Conservation (phyloP, 208 protist species). For the Herpetomonas samuelpessoai region DNA sequence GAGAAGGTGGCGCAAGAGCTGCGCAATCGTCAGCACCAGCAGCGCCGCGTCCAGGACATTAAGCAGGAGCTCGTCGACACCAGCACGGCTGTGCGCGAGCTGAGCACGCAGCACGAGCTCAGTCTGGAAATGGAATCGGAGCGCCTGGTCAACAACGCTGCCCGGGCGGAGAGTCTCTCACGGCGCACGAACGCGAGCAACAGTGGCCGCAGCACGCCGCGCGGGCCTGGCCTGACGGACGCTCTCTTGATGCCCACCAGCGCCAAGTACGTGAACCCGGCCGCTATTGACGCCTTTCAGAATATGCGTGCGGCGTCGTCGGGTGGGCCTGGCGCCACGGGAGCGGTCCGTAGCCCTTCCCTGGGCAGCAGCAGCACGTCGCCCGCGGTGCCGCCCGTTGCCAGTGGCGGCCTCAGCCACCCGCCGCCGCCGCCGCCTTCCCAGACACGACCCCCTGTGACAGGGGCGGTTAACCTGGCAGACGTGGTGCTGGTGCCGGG, state of each 20-base stretch:
- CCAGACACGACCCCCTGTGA: neutral
- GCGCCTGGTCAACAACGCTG: constrained; percentile 24
- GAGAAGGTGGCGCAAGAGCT: constrained; percentile 35
- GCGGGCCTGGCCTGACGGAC: neutral
- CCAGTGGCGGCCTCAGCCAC: neutral
- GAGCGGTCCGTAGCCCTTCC: too few relatives aligned
- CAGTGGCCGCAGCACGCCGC: constrained; percentile 4
- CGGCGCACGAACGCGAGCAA: constrained; percentile 3
- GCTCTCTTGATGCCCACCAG: neutral
- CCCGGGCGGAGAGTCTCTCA: constrained; percentile 4
- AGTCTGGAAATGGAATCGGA: constrained; percentile 24
- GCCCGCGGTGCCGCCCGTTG: neutral
- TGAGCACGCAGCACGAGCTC: constrained; percentile 20
- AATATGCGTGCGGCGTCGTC: neutral
- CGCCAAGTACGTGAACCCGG: neutral
- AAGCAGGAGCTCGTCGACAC: constrained; percentile 46
- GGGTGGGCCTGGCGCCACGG: too few relatives aligned
- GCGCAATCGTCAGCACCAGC: constrained; percentile 20
- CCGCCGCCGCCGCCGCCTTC: too few relatives aligned
- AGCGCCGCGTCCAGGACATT: constrained; percentile 26
- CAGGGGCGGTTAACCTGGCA: neutral
- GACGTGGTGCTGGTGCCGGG: neutral
- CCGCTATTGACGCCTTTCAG: neutral
- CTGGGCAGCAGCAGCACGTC: neutral
- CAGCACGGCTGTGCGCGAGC: constrained; percentile 29